Evolutionary conservation across 2,329 filamentous ascomycete species (phyloP).

Genomic region (Passalora sequoiae): DNA sequence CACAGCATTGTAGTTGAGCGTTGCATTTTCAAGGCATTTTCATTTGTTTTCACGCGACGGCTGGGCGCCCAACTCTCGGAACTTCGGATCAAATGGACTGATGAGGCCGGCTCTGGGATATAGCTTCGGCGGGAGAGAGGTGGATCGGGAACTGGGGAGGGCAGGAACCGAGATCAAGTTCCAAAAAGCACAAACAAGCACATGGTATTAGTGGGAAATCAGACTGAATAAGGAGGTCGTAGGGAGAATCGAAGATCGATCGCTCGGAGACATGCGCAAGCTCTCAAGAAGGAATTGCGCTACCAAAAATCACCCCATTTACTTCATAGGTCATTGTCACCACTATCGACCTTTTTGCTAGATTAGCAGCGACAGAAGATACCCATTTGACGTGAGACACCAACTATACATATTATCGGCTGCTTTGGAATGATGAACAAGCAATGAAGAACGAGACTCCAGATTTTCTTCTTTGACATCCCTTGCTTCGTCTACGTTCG

Average conservation of each 20-base stretch:
- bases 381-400: conserved; percentile 8
- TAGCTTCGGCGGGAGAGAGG: not conserved
- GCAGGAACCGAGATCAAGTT: not conserved
- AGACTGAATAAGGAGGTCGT: conserved; percentile 10
- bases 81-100: not conserved
- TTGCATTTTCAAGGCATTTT: conserved; percentile 28
- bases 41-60: conserved; percentile 21
- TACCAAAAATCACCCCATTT: too few species aligned
- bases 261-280: conserved; percentile 3
- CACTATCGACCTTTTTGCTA: conserved; percentile 7
- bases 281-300: conserved; percentile 3
- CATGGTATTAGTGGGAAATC: conserved; percentile 10
- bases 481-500: conserved; percentile 2
- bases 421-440: not conserved
- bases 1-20: conserved; percentile 31
- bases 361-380: conserved; percentile 5
- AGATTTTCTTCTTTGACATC: not conserved
- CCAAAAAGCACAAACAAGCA: conserved; percentile 12
- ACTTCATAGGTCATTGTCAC: too few species aligned
- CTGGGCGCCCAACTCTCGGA: conserved; percentile 7
- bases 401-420: conserved; percentile 1
- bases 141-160: not conserved
- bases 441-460: not conserved
- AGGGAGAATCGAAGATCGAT: conserved; percentile 10
- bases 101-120: conserved; percentile 3